A percentile compares a stretch with the other conserved stretches of the same genome.
Evolutionary conservation across 495 filamentous ascomycete genomes (phyloP).

Genomic region (Aspergillus nidulans): DNA sequence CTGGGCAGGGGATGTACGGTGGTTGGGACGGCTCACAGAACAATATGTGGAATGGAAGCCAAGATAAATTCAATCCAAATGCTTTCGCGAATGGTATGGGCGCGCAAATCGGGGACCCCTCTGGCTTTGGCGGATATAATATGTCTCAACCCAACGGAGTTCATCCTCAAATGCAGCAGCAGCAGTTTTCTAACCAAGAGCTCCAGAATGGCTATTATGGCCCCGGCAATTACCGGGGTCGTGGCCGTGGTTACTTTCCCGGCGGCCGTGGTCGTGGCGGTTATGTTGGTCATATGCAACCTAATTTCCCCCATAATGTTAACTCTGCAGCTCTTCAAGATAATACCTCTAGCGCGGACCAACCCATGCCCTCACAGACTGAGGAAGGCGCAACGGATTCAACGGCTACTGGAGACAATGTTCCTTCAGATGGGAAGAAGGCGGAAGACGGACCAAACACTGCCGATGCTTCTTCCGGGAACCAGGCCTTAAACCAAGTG

Average conservation of each 20-base stretch:
- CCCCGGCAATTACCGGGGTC: slow-evolving; percentile 57
- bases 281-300: slow-evolving; percentile 36
- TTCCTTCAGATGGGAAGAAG: slow-evolving; percentile 19
- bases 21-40: slow-evolving; percentile 58
- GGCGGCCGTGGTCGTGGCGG: slow-evolving; percentile 53
- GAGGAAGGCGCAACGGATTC: slow-evolving; percentile 21
- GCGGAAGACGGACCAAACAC: slow-evolving; percentile 26
- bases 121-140: slow-evolving; percentile 73
- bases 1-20: slow-evolving; percentile 58
- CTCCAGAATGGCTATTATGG: slow-evolving; percentile 62
- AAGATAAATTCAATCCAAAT: slow-evolving; percentile 65
- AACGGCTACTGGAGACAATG: slow-evolving; percentile 11
- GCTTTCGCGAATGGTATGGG: slow-evolving; percentile 74
- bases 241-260: slow-evolving; percentile 55
- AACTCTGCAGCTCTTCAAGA: slow-evolving; percentile 34
- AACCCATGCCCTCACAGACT: slow-evolving; percentile 22
- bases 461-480: slow-evolving; percentile 22
- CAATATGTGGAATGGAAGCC: slow-evolving; percentile 70
- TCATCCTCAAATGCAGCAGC: slow-evolving; percentile 50
- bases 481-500: slow-evolving; percentile 14
- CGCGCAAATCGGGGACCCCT: slow-evolving; percentile 77
- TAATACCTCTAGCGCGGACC: slow-evolving; percentile 23
- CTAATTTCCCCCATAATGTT: slow-evolving; percentile 33
- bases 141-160: slow-evolving; percentile 54
- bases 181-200: slow-evolving; percentile 52